phyloP scores from a whole-genome alignment of 2,329 filamentous ascomycete genomes.

The Geosmithia flava region DNA sequence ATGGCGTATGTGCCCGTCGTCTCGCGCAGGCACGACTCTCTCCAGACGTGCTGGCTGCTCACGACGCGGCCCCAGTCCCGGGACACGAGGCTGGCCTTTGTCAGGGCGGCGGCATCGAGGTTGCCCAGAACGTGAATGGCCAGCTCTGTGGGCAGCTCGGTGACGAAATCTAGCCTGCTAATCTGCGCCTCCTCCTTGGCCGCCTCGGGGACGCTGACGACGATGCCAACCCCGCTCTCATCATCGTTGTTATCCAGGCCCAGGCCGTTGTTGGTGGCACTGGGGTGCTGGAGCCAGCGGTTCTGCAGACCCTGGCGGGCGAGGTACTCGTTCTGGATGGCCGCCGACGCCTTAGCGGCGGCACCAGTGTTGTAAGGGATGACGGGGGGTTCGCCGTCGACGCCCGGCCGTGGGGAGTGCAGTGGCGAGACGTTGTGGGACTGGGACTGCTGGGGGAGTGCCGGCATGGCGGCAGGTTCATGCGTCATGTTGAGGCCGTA shows the following conservation, averaged over 20 bases:
- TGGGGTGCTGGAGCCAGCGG: conserved; percentile 26
- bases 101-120: conserved; percentile 40
- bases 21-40: conserved; percentile 49
- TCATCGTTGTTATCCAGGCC: conserved; percentile 40
- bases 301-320: conserved; percentile 10
- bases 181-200: conserved; percentile 25
- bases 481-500: conserved; percentile 25
- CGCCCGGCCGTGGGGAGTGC: conserved; percentile 31
- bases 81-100: conserved; percentile 36
- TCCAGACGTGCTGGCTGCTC: conserved; percentile 47
- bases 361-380: conserved; percentile 47
- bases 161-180: conserved; percentile 45
- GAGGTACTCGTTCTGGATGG: conserved; percentile 42
- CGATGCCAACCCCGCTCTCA: conserved; percentile 54
- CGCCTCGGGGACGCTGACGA: conserved; percentile 29
- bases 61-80: conserved; percentile 33
- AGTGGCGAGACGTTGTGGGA: no score
- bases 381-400: conserved; percentile 41
- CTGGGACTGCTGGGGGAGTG: conserved; percentile 14
- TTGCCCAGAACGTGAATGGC: conserved; percentile 45
- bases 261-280: conserved; percentile 4
- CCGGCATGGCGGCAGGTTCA: conserved; percentile 9
- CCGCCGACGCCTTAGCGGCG: conserved; percentile 49
- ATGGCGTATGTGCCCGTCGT: conserved; percentile 50
- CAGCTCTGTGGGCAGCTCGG: conserved; percentile 41